These are phyloP conservation scores for rapeseed (Brassica napus) DNA, from an alignment of 345 rosid genomes.

Conservation along the genomic window DNA sequence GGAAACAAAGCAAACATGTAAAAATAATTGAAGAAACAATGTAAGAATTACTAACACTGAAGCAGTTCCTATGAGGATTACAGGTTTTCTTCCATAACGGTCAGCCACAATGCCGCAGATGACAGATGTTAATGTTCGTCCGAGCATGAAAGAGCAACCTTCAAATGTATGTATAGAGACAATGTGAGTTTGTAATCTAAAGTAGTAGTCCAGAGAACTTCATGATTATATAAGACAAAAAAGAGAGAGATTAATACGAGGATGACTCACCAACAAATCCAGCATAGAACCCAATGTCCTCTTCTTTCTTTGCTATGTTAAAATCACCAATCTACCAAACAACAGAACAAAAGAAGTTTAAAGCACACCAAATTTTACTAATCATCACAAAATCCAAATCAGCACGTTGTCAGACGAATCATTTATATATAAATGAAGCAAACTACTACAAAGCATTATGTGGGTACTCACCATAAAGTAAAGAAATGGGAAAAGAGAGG, in stretches of 20 bases:
- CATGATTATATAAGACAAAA: background rate
- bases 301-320: constrained; percentile 67
- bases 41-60: constrained; percentile 62
- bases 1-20: background rate
- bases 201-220: background rate
- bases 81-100: constrained; percentile 93
- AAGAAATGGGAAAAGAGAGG: constrained; percentile 86
- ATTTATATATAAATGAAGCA: background rate
- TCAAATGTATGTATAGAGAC: constrained; percentile 19
- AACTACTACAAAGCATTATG: background rate
- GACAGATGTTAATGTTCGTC: constrained; percentile 86
- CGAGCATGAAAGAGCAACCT: constrained; percentile 91
- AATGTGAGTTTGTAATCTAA: background rate
- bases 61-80: constrained; percentile 65
- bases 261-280: constrained; percentile 76
- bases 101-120: constrained; percentile 86
- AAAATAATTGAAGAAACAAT: background rate
- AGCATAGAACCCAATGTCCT: constrained; percentile 87
- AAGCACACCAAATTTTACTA: background rate
- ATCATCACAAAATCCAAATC: background rate
- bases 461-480: constrained; percentile 80
- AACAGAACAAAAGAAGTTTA: background rate
- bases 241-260: background rate
- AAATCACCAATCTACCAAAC: constrained; percentile 66
- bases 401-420: background rate